phyloP scores from a whole-genome alignment of 2,329 filamentous ascomycete species.

The Colletotrichum sp. region DNA sequence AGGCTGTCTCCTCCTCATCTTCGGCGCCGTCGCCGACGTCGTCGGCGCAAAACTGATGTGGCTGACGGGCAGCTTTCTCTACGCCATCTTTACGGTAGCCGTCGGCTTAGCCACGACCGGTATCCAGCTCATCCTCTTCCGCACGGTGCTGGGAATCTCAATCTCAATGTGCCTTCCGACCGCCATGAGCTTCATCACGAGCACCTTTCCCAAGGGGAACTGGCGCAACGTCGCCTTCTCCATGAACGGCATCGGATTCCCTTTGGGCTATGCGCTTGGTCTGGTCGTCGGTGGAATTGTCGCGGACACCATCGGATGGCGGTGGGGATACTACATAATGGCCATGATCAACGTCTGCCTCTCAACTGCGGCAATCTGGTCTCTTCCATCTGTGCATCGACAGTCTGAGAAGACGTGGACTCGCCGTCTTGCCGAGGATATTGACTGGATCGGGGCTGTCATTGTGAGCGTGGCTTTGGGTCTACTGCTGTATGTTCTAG shows the following conservation, averaged over 20 bases:
- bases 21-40: conserved; percentile 41
- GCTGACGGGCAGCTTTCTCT: conserved; percentile 36
- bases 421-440: conserved; percentile 37
- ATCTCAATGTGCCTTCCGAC: conserved; percentile 44
- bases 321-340: conserved; percentile 48
- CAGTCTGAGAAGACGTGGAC: conserved; percentile 30
- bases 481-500: conserved; percentile 56
- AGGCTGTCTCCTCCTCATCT: conserved; percentile 37
- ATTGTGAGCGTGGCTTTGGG: conserved; percentile 51
- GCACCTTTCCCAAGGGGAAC: conserved; percentile 38
- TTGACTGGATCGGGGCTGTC: conserved; percentile 58
- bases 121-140: conserved; percentile 41
- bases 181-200: conserved; percentile 40
- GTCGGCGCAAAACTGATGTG: conserved; percentile 39
- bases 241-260: conserved; percentile 48
- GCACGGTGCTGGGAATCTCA: conserved; percentile 36
- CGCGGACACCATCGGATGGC: conserved; percentile 52
- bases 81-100: conserved; percentile 36
- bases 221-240: conserved; percentile 48
- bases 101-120: conserved; percentile 37
- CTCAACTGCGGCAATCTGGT: conserved; percentile 40
- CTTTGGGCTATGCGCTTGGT: conserved; percentile 53
- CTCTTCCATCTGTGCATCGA: conserved; percentile 31
- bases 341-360: conserved; percentile 40
- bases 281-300: conserved; percentile 56